Base-by-base conservation (phyloP, 1,139 yeast species). In the Scheffersomyces titani region DNA sequence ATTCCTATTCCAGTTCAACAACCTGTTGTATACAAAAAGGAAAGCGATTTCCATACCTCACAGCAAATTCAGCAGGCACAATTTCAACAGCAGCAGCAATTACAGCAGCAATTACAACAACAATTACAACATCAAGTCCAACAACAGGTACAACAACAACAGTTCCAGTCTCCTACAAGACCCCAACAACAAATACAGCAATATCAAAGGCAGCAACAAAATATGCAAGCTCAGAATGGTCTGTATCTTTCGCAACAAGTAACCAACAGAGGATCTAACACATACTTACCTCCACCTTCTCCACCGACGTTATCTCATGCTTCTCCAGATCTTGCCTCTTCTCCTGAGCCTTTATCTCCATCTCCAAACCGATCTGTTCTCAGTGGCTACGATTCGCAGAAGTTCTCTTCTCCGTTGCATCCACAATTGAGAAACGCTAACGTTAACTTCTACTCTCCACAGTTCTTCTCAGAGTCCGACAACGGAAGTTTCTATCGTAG, bases 1-100 rank as follows among this genome's bases (percentile, higher is more conserved):
- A 80, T 78, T 46, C 82, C 82, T 18, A 73, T 78, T 21, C 83
- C 82, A 7, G 73, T 77, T 2, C 80, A 74, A 59, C 73, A 75
- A 54, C 83, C 81, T 47, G 62, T 63, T 7, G 40, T 30, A 9
- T 61, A 59, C 52, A 57, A 57, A 51, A 65, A 65, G 49, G 56
- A 55, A 16, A 61, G 58, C 21, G 47, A 48, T 24, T 16, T 19
- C 5, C 24, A 13, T 46, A 51, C 53, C 44, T 45, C 54, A 40
- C 51, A 50, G 50, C 51, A 56, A 52, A 44, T 50, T 24, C 56
- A 55, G 51, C 55, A 51, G 18, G 21, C 47, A 44, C 58, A 55
- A 22, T 47, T 44, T 47, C 57, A 51, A 47, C 40, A 52, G 51
- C 52, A 53, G 22, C 57, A 52, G 19, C 51, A 50, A 7, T 36